phyloP scores from a whole-genome alignment of 2,329 filamentous ascomycete genomes.

The Clonostachys rhizophaga region DNA sequence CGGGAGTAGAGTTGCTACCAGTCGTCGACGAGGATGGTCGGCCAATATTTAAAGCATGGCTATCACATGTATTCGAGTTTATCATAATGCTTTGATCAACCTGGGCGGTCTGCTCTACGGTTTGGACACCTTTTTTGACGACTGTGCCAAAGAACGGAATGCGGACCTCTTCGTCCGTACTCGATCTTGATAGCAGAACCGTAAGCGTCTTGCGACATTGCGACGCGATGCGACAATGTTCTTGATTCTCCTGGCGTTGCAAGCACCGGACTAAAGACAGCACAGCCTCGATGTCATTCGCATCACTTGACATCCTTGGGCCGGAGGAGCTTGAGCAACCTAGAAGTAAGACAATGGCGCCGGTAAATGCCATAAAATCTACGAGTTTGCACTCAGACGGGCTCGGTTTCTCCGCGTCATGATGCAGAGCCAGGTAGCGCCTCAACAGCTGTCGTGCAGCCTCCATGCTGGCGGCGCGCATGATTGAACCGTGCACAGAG shows the following conservation, averaged over 20 bases:
- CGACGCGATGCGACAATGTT: no score
- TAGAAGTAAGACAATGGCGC: slow-evolving; percentile 32
- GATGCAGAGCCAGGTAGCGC: slow-evolving; percentile 24
- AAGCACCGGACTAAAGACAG: no score
- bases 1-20: slow-evolving; percentile 1
- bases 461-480: slow-evolving; percentile 2
- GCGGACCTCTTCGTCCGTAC: no score
- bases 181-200: no score
- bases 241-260: no score
- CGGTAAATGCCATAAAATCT: slow-evolving; percentile 41
- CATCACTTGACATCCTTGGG: no score
- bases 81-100: neutral
- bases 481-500: slow-evolving; percentile 14
- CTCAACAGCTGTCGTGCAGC: slow-evolving; percentile 6
- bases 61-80: no score
- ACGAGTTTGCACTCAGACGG: slow-evolving; percentile 38
- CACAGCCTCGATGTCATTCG: no score
- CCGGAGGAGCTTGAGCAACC: slow-evolving; percentile 8
- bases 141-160: neutral
- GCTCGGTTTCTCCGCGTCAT: slow-evolving; percentile 15
- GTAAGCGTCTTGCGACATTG: no score
- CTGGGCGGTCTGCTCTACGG: slow-evolving; percentile 1
- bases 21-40: neutral
- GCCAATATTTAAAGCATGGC: no score
- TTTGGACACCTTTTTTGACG: slow-evolving; percentile 6